phyloP scores from a whole-genome alignment of 768 basidiomycete genomes.

The Tulasnella sp. region DNA sequence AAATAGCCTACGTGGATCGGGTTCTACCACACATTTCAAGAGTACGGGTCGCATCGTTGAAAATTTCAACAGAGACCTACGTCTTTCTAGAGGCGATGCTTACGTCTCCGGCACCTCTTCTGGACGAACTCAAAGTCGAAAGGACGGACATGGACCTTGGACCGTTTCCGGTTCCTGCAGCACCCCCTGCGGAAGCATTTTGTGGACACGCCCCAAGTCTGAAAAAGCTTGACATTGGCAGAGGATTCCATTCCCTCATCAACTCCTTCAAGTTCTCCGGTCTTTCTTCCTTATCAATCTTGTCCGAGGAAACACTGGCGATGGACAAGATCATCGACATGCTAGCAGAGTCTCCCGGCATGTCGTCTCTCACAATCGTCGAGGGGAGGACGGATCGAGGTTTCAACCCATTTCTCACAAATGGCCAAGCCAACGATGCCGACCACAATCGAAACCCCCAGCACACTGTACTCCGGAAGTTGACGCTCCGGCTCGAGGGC shows the following conservation, averaged over 20 bases:
- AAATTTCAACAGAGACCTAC: neutral
- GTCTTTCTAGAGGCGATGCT: neutral
- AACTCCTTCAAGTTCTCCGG: neutral
- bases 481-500: neutral
- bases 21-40: neutral
- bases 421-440: neutral
- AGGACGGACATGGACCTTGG: neutral
- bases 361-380: neutral
- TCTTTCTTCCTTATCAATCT: neutral
- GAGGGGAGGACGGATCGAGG: neutral
- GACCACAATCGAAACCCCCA: neutral
- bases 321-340: neutral
- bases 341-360: neutral
- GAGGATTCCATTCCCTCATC: neutral
- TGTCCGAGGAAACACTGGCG: neutral
- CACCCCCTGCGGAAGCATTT: neutral
- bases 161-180: neutral
- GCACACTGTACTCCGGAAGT: neutral
- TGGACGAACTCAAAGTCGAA: neutral
- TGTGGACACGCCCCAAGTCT: neutral
- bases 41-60: neutral
- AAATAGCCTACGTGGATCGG: neutral
- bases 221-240: neutral
- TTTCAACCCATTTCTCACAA: neutral
- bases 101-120: neutral